Conservation (phyloP, 306 rosid species). For the Calophaca sinica region DNA sequence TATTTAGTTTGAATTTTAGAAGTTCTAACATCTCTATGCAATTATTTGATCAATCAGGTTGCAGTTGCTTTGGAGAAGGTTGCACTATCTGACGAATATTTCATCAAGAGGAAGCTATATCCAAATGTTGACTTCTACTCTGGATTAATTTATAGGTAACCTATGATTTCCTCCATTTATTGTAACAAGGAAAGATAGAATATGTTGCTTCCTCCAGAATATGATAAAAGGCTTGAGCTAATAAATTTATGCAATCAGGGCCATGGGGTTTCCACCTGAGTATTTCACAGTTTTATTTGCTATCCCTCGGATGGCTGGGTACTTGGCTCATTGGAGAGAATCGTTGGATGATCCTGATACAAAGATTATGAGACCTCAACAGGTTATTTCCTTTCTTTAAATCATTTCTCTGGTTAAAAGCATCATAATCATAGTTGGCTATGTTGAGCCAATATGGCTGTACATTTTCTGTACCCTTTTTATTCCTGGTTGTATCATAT, state of each 20-base stretch:
- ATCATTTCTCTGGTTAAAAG: background rate
- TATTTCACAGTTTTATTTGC: constrained; percentile 91
- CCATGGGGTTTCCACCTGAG: constrained; percentile 93
- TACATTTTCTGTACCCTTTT: background rate
- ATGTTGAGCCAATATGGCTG: constrained; percentile 1
- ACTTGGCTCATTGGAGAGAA: constrained; percentile 94
- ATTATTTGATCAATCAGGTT: constrained; percentile 56
- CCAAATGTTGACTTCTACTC: constrained; percentile 97
- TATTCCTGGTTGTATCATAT: background rate
- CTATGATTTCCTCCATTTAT: background rate
- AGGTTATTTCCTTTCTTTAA: constrained; percentile 57
- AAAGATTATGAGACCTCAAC: constrained; percentile 93
- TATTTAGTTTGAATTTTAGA: constrained; percentile 26
- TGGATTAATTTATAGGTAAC: constrained; percentile 85
- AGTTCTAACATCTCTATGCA: constrained; percentile 46
- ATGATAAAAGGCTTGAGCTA: constrained; percentile 32
- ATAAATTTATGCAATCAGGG: constrained; percentile 62
- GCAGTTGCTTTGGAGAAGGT: constrained; percentile 90
- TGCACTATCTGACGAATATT: constrained; percentile 85
- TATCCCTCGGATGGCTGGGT: constrained; percentile 96
- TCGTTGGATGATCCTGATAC: constrained; percentile 93
- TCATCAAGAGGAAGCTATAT: constrained; percentile 87
- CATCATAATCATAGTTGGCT: background rate
- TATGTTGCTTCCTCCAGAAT: constrained; percentile 1
- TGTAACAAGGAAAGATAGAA: background rate